Conservation (phyloP, 2,329 filamentous ascomycete genomes). For the Calonectria ilicicola region DNA sequence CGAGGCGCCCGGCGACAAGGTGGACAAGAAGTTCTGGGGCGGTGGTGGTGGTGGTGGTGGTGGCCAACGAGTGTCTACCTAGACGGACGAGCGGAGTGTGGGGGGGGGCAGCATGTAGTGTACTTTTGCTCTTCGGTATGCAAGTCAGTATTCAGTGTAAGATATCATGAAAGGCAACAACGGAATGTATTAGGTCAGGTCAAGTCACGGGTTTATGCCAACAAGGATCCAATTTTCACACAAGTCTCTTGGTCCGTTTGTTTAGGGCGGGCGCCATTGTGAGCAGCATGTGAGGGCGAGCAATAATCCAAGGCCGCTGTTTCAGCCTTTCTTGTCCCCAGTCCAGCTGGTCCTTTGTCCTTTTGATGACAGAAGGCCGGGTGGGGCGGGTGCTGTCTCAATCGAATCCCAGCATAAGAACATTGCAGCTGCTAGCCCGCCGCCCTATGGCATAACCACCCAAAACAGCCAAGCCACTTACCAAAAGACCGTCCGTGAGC, state of each 20-base stretch:
- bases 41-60: conserved; percentile 23
- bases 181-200: not conserved
- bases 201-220: not conserved
- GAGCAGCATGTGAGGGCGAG: not conserved
- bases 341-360: not conserved
- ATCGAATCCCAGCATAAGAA: not conserved
- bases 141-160: not conserved
- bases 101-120: not conserved
- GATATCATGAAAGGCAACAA: not conserved
- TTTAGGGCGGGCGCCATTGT: not conserved
- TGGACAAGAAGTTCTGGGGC: conserved; percentile 67
- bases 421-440: not conserved
- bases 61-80: conserved; percentile 9
- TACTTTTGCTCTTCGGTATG: not conserved
- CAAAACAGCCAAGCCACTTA: not conserved
- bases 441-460: not conserved
- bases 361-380: not conserved
- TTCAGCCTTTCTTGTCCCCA: too few relatives aligned
- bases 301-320: not conserved
- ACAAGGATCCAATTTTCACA: not conserved
- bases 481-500: not conserved
- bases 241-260: not conserved
- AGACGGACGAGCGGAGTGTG: not conserved
- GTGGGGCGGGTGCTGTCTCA: not conserved
- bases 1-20: conserved; percentile 59